Evolutionary conservation across 805 yeast species (phyloP), one percentile per base, ranked within the genome.

Genomic region (Danielia reshetovae): DNA sequence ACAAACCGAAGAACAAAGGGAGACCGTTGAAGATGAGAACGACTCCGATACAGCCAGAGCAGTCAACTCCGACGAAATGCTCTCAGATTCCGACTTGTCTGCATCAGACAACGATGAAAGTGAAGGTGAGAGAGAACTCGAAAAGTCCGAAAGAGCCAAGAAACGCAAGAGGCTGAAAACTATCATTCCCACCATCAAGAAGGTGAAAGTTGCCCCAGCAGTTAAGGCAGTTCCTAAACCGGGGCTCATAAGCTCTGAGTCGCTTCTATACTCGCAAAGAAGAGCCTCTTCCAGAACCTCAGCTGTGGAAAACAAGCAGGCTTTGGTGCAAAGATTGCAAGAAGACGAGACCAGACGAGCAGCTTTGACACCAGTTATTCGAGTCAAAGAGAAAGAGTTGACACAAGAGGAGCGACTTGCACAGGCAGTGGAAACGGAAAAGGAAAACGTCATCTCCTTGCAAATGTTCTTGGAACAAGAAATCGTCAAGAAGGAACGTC

Each of bases 391-490:
- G 31, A 57, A 57, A 12, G 77, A 77, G 62, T 62, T 78, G 51
- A 82, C 93, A 0, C 83, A 83, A 47, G 87, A 77, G 39, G 86
- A 84, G 51, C 65, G 81, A 26, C 58, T 84, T 29, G 81, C 73
- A n/a, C 93, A 87, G 55, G 97, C 98, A 1, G 65, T 79, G 29
- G 83, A 81, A 47, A 93, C 97, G 0, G 98, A 93, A 59, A 71
- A 74, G 52, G 72, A 74, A 28, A 93, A 93, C 56, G 63, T 78
- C 2, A 65, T 76, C 18, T 83, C 96, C 3, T 65, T 93, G 45
- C 78, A 83, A 42, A 69, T 74, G 49, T 93, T 85, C 53, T 77
- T 81, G 48, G 94, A 89, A 49, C 90, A 85, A 52, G 98, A 93
- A 55, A 65, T 82, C 27, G 80, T 77, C 30, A 81, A 86, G 49